These are phyloP conservation scores for Boletus speciosus DNA, from an alignment of 768 basidiomycete genomes.

Conservation along the genomic window DNA sequence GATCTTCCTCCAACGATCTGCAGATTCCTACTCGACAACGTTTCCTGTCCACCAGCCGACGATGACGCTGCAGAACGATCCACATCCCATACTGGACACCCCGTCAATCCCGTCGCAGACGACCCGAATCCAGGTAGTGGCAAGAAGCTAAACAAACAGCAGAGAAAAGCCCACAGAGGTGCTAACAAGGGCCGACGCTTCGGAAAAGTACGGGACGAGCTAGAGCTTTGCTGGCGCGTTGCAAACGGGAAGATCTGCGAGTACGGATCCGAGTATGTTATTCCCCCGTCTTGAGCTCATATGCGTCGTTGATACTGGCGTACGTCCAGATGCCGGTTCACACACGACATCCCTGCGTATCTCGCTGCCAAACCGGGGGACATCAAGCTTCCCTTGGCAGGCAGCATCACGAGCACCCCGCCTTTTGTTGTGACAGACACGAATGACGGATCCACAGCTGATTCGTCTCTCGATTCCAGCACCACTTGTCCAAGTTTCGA, in stretches of 20 bases:
- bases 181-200: conserved; percentile 83
- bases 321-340: conserved; percentile 62
- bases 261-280: conserved; percentile 57
- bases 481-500: conserved; percentile 27
- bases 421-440: conserved; percentile 45
- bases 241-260: conserved; percentile 71
- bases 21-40: conserved; percentile 41
- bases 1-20: not conserved
- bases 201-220: conserved; percentile 70
- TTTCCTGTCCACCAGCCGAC: conserved; percentile 34
- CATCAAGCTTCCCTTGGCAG: conserved; percentile 52
- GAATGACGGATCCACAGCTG: not conserved
- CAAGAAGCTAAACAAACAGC: conserved; percentile 53
- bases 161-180: conserved; percentile 72
- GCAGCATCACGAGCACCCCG: conserved; percentile 41
- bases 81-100: conserved; percentile 32
- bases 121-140: conserved; percentile 23
- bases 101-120: conserved; percentile 32
- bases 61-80: conserved; percentile 66
- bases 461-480: conserved; percentile 18
- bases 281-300: not conserved
- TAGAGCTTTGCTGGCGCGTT: conserved; percentile 79
- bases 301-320: not conserved
- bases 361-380: conserved; percentile 74
- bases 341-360: conserved; percentile 75